These are phyloP conservation scores for Tilletia indica DNA, from an alignment of 1,284 basidiomycete species.

Conservation along the genomic window DNA sequence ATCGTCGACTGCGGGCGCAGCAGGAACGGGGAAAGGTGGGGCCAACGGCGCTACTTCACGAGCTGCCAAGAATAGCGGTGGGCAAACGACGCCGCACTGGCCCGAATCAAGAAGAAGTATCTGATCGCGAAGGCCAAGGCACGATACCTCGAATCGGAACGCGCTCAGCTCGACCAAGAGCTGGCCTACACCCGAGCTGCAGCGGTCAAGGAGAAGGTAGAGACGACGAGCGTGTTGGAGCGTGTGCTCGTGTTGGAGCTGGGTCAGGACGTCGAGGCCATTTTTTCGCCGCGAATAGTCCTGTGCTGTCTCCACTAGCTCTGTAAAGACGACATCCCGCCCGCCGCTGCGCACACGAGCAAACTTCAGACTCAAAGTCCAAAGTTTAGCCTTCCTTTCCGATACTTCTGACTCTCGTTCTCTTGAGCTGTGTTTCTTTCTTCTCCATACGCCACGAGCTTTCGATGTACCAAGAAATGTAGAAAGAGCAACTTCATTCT, in stretches of 20 bases:
- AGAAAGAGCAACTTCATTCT: too few relatives aligned
- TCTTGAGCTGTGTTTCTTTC: too few relatives aligned
- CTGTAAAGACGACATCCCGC: neutral
- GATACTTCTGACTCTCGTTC: too few relatives aligned
- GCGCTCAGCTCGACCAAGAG: conserved; percentile 33
- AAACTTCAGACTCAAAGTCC: too few relatives aligned
- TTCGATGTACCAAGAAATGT: too few relatives aligned
- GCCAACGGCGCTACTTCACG: too few relatives aligned
- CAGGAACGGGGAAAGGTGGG: too few relatives aligned
- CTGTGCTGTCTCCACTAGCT: conserved; percentile 5
- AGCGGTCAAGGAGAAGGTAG: conserved; percentile 23
- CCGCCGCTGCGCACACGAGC: too few relatives aligned
- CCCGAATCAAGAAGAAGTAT: conserved; percentile 35
- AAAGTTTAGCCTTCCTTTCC: too few relatives aligned
- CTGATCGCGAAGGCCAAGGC: conserved; percentile 51
- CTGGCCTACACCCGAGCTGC: conserved; percentile 25
- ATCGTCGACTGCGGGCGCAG: neutral
- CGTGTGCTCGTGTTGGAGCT: conserved; percentile 32
- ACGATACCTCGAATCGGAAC: conserved; percentile 25
- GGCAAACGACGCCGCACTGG: neutral
- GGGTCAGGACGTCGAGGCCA: conserved; percentile 40
- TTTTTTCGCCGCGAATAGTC: conserved; percentile 34
- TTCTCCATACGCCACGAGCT: too few relatives aligned
- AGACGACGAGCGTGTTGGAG: conserved; percentile 32
- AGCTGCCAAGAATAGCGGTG: too few relatives aligned